Evolutionary conservation across 202 grass and related monocot genomes (phyloP).

Genomic region (Brachypodium distachyon): DNA sequence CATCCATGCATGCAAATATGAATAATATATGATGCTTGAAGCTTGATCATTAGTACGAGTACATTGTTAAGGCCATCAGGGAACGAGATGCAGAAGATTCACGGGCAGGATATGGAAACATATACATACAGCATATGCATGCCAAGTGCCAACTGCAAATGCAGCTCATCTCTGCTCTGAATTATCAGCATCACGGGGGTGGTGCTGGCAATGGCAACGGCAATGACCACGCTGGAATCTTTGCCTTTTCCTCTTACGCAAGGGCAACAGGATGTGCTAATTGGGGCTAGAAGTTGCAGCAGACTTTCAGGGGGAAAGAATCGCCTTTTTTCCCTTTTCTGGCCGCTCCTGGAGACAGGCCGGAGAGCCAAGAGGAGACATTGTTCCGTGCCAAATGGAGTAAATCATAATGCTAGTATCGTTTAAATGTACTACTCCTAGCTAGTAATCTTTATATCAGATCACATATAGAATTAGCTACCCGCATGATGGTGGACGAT

Average conservation of each 20-base stretch:
- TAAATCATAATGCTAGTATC: no score
- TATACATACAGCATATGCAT: no score
- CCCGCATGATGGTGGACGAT: not conserved
- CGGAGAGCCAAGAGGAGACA: no score
- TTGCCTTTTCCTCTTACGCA: not conserved
- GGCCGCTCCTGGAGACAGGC: not conserved
- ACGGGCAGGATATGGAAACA: no score
- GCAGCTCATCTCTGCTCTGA: not conserved
- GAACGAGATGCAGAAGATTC: not conserved
- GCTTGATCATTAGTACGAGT: no score
- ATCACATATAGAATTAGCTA: not conserved
- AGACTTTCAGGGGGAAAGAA: not conserved
- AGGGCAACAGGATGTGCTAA: not conserved
- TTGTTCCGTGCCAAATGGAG: no score
- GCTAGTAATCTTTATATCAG: no score
- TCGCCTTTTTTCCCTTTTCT: not conserved
- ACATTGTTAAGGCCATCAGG: no score
- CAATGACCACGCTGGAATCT: not conserved
- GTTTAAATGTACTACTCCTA: no score
- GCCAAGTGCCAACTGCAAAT: no score
- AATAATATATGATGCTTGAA: no score
- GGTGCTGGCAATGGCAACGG: not conserved
- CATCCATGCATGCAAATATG: no score
- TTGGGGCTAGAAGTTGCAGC: not conserved
- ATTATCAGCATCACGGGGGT: not conserved